Evolutionary conservation across 495 filamentous ascomycete genomes (phyloP).

Genomic region (Sphaerosporella brunnea): DNA sequence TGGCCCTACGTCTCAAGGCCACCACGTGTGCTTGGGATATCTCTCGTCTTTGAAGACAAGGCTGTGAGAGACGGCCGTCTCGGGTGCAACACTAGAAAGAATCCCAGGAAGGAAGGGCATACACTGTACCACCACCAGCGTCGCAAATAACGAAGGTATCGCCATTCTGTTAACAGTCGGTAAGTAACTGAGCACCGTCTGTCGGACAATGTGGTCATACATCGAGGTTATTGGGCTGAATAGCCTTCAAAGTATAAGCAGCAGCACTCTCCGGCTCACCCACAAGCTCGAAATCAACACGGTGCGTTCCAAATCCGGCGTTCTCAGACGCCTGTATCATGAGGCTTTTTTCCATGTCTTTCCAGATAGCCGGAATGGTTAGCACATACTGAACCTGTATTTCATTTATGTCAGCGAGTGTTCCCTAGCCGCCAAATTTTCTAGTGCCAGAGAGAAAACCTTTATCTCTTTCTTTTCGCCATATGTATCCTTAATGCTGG

Average conservation of each 20-base stretch:
- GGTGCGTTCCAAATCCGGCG: constrained; percentile 32
- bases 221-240: constrained; percentile 40
- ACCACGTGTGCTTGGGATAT: too few species aligned
- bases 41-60: too few species aligned
- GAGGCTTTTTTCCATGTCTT: constrained; percentile 49
- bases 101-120: not conserved
- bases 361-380: constrained; percentile 44
- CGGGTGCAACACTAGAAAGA: too few species aligned
- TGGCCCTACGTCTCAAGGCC: too few species aligned
- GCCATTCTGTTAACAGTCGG: too few species aligned
- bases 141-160: constrained; percentile 64
- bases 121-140: constrained; percentile 51
- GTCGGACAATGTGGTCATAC: too few species aligned
- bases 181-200: too few species aligned
- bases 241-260: constrained; percentile 50
- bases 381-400: constrained; percentile 26
- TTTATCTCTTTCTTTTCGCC: too few species aligned
- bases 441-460: too few species aligned
- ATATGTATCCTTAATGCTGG: not conserved
- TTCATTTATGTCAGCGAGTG: constrained; percentile 30
- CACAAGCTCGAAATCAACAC: constrained; percentile 44
- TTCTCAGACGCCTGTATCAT: constrained; percentile 46
- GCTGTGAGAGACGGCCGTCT: too few species aligned
- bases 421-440: too few species aligned
- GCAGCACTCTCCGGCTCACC: constrained; percentile 64